A percentile compares a stretch with the other conserved stretches of the same genome.
Evolutionary conservation across 1,284 basidiomycete species (phyloP).

Genomic region (Ceratobasidium sp.): DNA sequence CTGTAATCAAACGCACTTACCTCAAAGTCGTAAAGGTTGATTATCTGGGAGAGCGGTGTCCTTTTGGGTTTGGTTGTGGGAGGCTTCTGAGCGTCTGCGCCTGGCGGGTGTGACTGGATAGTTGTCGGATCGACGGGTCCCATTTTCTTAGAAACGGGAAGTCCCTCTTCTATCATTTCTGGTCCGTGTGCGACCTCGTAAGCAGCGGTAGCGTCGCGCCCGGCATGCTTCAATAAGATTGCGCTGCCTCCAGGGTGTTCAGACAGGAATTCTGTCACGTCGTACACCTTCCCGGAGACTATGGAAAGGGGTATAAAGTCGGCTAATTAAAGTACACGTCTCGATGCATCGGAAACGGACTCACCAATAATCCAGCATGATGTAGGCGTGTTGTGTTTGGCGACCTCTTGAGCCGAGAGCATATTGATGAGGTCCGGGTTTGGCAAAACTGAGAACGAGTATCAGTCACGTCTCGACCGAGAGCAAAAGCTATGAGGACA

Average conservation of each 20-base stretch:
- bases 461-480: too few relatives aligned
- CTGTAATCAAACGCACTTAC: slow-evolving; percentile 56
- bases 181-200: slow-evolving; percentile 82
- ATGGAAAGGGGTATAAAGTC: not conserved
- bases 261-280: slow-evolving; percentile 60
- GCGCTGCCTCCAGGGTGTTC: slow-evolving; percentile 60
- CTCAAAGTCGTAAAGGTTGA: slow-evolving; percentile 84
- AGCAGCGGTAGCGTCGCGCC: slow-evolving; percentile 61
- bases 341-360: slow-evolving; percentile 8
- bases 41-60: slow-evolving; percentile 75
- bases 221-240: slow-evolving; percentile 60
- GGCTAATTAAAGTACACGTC: not conserved
- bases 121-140: slow-evolving; percentile 74
- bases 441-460: not conserved
- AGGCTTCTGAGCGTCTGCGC: slow-evolving; percentile 63
- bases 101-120: slow-evolving; percentile 59
- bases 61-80: slow-evolving; percentile 71
- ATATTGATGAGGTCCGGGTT: not conserved
- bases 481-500: too few relatives aligned
- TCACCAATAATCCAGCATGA: slow-evolving; percentile 58
- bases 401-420: slow-evolving; percentile 46
- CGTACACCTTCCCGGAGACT: slow-evolving; percentile 48
- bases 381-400: slow-evolving; percentile 56
- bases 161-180: slow-evolving; percentile 75
- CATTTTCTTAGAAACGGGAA: slow-evolving; percentile 76